Conservation (phyloP, 148 eudicot species). For the Heliamphora exappendiculata region DNA sequence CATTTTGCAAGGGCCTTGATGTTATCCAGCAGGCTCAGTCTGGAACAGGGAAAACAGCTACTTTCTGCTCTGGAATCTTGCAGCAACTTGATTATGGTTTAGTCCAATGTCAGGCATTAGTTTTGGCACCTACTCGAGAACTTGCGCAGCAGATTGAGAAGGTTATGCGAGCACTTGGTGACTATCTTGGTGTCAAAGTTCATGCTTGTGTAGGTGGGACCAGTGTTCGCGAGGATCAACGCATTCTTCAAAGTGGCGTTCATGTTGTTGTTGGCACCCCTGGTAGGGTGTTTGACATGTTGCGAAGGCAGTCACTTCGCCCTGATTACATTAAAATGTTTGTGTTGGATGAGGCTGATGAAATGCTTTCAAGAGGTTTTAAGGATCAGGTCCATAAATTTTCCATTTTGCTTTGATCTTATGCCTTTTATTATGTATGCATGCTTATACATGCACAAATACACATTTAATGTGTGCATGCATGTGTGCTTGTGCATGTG, state of each 20-base stretch:
- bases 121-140: conserved; percentile 55
- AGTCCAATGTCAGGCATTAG: conserved; percentile 52
- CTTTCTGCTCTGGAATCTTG: conserved; percentile 61
- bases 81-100: conserved; percentile 44
- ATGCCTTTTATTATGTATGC: no score
- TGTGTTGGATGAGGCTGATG: conserved; percentile 84
- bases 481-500: no score
- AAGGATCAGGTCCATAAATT: conserved; percentile 57
- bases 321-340: conserved; percentile 61
- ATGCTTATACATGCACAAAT: no score
- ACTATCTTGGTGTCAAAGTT: conserved; percentile 67
- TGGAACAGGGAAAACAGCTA: conserved; percentile 61
- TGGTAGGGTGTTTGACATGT: conserved; percentile 77
- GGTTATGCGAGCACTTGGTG: conserved; percentile 65
- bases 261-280: conserved; percentile 85
- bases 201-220: conserved; percentile 91
- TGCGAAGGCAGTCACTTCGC: conserved; percentile 59
- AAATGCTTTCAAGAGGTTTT: conserved; percentile 80
- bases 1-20: conserved; percentile 54
- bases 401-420: not conserved
- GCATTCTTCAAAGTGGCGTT: conserved; percentile 56
- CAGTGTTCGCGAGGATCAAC: conserved; percentile 74
- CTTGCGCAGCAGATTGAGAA: conserved; percentile 61
- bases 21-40: conserved; percentile 63
- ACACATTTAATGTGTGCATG: no score